Base-by-base conservation (phyloP, 1,284 basidiomycete genomes). In the Athelia sp. region DNA sequence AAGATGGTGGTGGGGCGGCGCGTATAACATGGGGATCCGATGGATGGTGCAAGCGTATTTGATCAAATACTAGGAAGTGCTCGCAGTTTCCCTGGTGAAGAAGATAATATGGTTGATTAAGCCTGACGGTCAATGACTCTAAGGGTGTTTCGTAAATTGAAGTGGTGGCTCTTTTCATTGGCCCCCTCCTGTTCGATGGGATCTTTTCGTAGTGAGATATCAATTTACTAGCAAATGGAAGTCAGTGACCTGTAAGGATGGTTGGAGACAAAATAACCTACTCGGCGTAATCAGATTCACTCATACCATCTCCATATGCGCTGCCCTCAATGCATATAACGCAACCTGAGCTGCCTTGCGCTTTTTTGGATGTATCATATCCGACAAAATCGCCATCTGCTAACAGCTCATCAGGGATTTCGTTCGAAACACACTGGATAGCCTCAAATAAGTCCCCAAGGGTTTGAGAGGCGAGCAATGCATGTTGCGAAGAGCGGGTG, bases 21-120 rank as follows among this genome's bases (percentile, higher is more conserved):
- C 9, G 36, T 17, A 1, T 76, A 65, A 0, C 55, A 58, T 2
- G 73, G 73, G 59, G 44, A 35, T 45, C 38, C 23, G 24, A 50
- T 26, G 46, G 17, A 46, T 29, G 29, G 17, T 24, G 57, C 70
- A 47, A 54, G 82, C 90, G 89, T 54, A 93, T 82, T 51, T 84
- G 74, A 52, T 90, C 83, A 22, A 93, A 56, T 15, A 85, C 76
- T 32, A 89, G 60, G 60, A 84, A 86, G 59, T 93, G 90, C 56
- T 91, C 89, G 57, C 87, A 91, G 56, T 80, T 83, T 21, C 90
- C 90, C 50, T 79, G 75, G 58, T 93, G 90, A 17, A 91, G 66
- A 49, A 90, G 68, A 81, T 84, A 90, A 57, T 92, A 92, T 1
- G 90, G 90, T 58, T 87, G 73, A 54, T 86, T 78, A 24, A 88